phyloP scores from a whole-genome alignment of 2,329 filamentous ascomycete species.

The Epichloe coenophiala region DNA sequence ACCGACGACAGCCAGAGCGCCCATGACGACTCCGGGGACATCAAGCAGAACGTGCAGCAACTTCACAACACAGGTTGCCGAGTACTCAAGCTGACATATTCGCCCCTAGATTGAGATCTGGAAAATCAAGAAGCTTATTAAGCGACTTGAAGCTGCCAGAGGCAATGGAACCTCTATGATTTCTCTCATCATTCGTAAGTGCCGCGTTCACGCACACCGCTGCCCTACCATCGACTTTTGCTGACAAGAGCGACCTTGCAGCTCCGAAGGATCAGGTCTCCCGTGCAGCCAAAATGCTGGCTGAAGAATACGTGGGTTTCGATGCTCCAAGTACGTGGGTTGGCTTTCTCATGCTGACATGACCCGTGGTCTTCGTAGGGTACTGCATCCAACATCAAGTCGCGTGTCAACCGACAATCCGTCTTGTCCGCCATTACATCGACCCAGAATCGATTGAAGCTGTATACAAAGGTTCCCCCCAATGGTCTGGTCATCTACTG shows the following conservation, averaged over 20 bases:
- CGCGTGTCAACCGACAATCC: constrained; percentile 94
- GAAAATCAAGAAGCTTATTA: constrained; percentile 99
- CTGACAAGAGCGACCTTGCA: constrained; percentile 21
- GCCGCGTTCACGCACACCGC: background rate
- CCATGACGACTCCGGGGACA: background rate
- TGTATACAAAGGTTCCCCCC: constrained; percentile 97
- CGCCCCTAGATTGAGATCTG: constrained; percentile 54
- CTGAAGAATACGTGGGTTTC: constrained; percentile 86
- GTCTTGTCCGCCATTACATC: constrained; percentile 97
- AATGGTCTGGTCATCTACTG: constrained; percentile 98
- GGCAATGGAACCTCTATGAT: constrained; percentile 99
- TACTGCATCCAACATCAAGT: constrained; percentile 99
- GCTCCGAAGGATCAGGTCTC: constrained; percentile 98
- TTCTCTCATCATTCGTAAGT: constrained; percentile 91
- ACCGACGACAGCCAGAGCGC: background rate
- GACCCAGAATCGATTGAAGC: constrained; percentile 95
- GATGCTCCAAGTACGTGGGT: background rate
- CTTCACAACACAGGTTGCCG: background rate
- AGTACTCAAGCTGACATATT: constrained; percentile 3
- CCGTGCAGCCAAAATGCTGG: constrained; percentile 96
- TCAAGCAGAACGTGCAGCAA: background rate
- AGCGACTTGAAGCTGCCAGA: constrained; percentile 89
- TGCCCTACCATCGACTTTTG: background rate
- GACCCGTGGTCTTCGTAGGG: constrained; percentile 41
- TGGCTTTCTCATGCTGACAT: constrained; percentile 36